Conservation (phyloP, 768 basidiomycete genomes). For the Sporobolomyces pararoseus region DNA sequence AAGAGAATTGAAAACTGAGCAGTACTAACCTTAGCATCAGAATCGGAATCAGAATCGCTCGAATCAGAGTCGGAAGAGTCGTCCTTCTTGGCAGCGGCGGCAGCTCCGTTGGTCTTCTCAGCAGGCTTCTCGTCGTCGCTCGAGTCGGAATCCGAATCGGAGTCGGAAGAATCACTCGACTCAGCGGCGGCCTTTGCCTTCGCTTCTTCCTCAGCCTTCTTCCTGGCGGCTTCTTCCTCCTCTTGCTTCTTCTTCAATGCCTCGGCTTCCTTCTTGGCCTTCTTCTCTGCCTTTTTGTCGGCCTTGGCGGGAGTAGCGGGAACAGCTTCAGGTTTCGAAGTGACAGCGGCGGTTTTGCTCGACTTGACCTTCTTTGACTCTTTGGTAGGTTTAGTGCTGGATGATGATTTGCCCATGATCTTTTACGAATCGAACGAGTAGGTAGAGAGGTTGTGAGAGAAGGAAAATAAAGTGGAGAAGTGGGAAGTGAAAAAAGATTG, state of each 20-base stretch:
- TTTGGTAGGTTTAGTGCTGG: constrained; percentile 41
- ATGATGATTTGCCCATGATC: constrained; percentile 33
- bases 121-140: constrained; percentile 35
- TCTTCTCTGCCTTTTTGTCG: constrained; percentile 38
- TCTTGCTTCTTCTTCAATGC: constrained; percentile 27
- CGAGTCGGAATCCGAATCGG: constrained; percentile 32
- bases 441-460: neutral
- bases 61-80: constrained; percentile 34
- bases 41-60: constrained; percentile 29
- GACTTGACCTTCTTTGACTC: constrained; percentile 40
- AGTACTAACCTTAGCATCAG: constrained; percentile 43
- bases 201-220: constrained; percentile 25
- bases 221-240: constrained; percentile 48
- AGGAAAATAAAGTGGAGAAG: constrained; percentile 6
- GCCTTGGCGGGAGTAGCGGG: constrained; percentile 30
- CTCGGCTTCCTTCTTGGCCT: constrained; percentile 32
- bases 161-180: constrained; percentile 12
- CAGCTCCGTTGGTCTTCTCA: constrained; percentile 40
- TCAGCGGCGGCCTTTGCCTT: constrained; percentile 5
- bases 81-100: constrained; percentile 44
- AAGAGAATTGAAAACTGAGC: neutral
- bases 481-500: neutral
- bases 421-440: neutral
- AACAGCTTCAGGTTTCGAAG: constrained; percentile 20
- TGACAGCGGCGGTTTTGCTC: constrained; percentile 19